A percentile compares a stretch with the other conserved stretches of the same genome.
Conservation (phyloP, 2,329 filamentous ascomycete species). For the Teratosphaeria pseudoeucalypti region DNA sequence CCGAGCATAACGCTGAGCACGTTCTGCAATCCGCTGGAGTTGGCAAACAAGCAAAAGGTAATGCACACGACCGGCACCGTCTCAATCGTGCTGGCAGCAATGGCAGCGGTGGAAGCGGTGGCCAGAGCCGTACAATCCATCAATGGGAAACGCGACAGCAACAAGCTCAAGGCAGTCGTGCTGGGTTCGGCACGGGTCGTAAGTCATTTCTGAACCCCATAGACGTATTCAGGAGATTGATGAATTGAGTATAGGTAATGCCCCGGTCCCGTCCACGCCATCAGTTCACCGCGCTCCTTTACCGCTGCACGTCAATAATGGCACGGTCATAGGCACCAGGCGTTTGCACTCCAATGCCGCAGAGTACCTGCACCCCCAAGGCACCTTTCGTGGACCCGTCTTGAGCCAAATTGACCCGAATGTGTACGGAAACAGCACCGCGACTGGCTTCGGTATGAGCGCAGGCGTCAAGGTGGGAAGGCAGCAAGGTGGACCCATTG, state of each 20-base stretch:
- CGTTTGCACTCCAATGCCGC: background rate
- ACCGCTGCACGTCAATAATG: constrained; percentile 22
- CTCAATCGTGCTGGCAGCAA: constrained; percentile 10
- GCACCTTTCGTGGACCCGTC: constrained; percentile 25
- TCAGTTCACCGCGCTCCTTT: constrained; percentile 18
- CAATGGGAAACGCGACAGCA: constrained; percentile 2
- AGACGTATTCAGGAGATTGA: background rate
- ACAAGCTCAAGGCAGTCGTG: constrained; percentile 9
- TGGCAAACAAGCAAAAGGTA: background rate
- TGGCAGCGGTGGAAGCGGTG: constrained; percentile 12
- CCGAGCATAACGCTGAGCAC: constrained; percentile 42
- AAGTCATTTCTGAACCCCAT: background rate
- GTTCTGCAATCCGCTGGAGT: constrained; percentile 27
- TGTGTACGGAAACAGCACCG: constrained; percentile 21
- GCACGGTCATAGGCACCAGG: constrained; percentile 14
- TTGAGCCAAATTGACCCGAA: constrained; percentile 19
- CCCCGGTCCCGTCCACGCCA: constrained; percentile 18
- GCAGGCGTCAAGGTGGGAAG: constrained; percentile 23
- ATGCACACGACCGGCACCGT: constrained; percentile 1
- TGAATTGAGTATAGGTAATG: constrained; percentile 14
- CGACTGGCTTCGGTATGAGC: constrained; percentile 20
- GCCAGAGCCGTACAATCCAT: constrained; percentile 5
- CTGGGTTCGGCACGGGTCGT: constrained; percentile 10
- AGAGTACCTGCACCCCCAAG: constrained; percentile 6
- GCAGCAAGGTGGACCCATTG: constrained; percentile 6